These are phyloP conservation scores for Inonotus hispidus DNA, from an alignment of 1,284 basidiomycete species.

Conservation along the genomic window DNA sequence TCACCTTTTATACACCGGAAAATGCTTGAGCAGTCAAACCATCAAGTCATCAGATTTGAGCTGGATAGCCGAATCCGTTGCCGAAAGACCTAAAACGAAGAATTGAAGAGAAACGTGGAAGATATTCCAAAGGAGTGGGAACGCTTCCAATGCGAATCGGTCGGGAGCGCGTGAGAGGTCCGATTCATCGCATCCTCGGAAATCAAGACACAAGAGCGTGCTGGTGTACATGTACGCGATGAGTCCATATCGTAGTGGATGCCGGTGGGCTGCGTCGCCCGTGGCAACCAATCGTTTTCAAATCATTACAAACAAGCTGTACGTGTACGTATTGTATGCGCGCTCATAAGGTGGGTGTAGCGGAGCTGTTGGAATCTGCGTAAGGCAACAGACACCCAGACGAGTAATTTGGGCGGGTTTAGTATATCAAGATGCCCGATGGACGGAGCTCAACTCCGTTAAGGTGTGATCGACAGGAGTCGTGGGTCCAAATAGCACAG, in stretches of 20 bases:
- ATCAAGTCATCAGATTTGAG: not conserved
- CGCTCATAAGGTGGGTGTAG: too few species aligned
- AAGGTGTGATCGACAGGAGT: not conserved
- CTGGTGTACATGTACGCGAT: too few species aligned
- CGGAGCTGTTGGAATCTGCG: too few species aligned
- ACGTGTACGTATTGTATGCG: too few species aligned
- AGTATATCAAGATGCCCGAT: not conserved
- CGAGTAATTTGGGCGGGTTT: not conserved
- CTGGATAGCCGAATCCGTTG: not conserved
- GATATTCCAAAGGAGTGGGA: not conserved
- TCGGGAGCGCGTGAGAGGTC: not conserved
- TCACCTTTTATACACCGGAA: not conserved
- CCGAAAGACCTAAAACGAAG: not conserved
- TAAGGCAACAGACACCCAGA: not conserved
- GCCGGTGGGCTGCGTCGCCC: too few species aligned
- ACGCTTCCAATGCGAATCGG: not conserved
- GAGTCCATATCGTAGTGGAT: too few species aligned
- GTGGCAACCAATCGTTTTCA: too few species aligned
- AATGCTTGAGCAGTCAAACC: not conserved
- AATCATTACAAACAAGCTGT: too few species aligned
- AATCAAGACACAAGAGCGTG: not conserved
- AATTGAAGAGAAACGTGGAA: not conserved
- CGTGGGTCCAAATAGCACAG: not conserved
- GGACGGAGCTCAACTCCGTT: not conserved
- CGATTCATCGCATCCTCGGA: not conserved